Base-by-base conservation (phyloP, 2,329 filamentous ascomycete species). In the Pseudogymnoascus sp. region DNA sequence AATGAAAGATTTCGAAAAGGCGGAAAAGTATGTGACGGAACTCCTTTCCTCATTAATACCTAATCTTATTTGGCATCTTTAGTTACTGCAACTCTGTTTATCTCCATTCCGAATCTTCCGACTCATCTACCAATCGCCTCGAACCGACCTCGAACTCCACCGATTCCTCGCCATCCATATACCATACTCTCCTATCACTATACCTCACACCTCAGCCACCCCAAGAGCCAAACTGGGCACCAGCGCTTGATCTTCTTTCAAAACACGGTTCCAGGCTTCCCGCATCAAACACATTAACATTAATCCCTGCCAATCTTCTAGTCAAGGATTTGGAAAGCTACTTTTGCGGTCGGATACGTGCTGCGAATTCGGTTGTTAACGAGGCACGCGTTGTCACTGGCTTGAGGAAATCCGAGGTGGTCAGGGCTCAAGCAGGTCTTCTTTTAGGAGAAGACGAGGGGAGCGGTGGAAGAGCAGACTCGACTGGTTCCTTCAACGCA, bases 191-290 rank as follows among this genome's bases (percentile, higher is more conserved):
- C 2, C 83, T 99, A 9, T 90, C 91, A 1, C 83, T 99, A 1
- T 99, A 97, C 74, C 83, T 99, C 2, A 86, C 87, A 1, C 95
- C 95, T 0, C 87, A 90, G 1, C 79, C 87, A 9, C 87, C 89
- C 0, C 83, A 96, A 70, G 76, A 85, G 64, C 84, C 87, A 8
- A 88, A 89, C 67, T 88, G 92, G 73, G 82, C 82, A 1, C 91
- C 93, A 1, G 95, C 95, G 0, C 82, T 99, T 5, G 85, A 89
- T 33, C 84, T 99, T 17, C 85, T 99, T n/a, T 92, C 90, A 47
- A 90, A 90, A 69, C 95, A 99, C 73, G 95, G 95, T 59, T 91
- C 93, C 10, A 89, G 95, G 10, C 84, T 99, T 5, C 93, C 96
- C 0, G 92, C 95, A 0, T 85, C 87, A 4, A 93, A 90, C 35